These are phyloP conservation scores for Diaporthe citriasiana DNA, from an alignment of 2,329 filamentous ascomycete genomes.

Conservation along the genomic window DNA sequence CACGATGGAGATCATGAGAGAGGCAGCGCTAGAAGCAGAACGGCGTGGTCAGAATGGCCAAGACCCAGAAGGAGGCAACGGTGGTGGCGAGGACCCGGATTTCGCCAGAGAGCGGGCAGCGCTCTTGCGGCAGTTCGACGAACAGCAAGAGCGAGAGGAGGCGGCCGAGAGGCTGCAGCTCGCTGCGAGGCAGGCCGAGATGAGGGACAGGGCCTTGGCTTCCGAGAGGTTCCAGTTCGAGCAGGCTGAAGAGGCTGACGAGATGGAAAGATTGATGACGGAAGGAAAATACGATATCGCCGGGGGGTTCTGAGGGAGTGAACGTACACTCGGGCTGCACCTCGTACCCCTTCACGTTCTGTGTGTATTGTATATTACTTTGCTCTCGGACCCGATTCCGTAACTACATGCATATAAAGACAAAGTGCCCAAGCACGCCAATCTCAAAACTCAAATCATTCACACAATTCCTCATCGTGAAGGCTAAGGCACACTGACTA, in stretches of 20 bases:
- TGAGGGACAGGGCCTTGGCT: constrained; percentile 34
- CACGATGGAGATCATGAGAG: constrained; percentile 50
- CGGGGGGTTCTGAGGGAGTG: constrained; percentile 33
- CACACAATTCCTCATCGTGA: not conserved
- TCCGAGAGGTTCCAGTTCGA: constrained; percentile 11
- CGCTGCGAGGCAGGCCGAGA: constrained; percentile 23
- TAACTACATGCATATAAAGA: not conserved
- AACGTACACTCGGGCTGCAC: constrained; percentile 5
- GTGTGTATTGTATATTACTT: not conserved
- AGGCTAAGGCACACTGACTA: not conserved
- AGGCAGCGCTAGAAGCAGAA: constrained; percentile 49
- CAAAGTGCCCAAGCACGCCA: constrained; percentile 18
- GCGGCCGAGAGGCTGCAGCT: constrained; percentile 6
- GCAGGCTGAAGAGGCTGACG: constrained; percentile 34
- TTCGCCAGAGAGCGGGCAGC: constrained; percentile 27
- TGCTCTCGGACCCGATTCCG: not conserved
- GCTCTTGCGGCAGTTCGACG: constrained; percentile 32
- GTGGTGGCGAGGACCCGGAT: not conserved
- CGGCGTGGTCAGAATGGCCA: constrained; percentile 16
- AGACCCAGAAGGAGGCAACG: not conserved
- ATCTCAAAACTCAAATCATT: not conserved
- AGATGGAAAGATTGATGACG: constrained; percentile 39
- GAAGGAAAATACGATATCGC: constrained; percentile 19
- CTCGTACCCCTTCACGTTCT: not conserved
- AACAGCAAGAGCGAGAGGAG: constrained; percentile 25